Evolutionary conservation across 23 red algal genomes (phyloP).

Genomic region (Pyropia haitanensis): DNA sequence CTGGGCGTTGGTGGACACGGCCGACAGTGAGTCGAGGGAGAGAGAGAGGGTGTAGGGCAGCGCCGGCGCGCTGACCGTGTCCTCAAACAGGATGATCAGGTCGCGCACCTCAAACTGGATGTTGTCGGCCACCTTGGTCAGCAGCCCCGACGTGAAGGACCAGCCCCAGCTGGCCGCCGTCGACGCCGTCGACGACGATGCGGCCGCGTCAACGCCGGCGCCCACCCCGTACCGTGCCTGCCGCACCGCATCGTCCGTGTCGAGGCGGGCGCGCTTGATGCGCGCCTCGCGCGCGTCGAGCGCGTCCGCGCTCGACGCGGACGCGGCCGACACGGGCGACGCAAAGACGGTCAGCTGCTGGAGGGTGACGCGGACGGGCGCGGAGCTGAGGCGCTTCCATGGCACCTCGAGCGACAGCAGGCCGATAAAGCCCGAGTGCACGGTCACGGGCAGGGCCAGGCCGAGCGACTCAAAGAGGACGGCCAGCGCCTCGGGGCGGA

Average conservation of each 20-base stretch:
- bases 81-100: conserved; percentile 68
- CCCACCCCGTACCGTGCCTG: conserved; percentile 42
- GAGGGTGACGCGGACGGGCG: conserved; percentile 50
- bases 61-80: conserved; percentile 25
- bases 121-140: conserved; percentile 67
- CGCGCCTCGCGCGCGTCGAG: conserved; percentile 28
- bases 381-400: conserved; percentile 76
- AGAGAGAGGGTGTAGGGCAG: conserved; percentile 30
- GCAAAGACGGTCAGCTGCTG: conserved; percentile 56
- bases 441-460: conserved; percentile 43
- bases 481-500: conserved; percentile 67
- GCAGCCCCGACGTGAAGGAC: conserved; percentile 46
- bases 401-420: conserved; percentile 62
- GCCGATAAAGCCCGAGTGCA: conserved; percentile 65
- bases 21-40: conserved; percentile 32
- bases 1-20: conserved; percentile 36
- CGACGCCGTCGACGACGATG: not conserved
- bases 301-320: conserved; percentile 27
- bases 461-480: conserved; percentile 75
- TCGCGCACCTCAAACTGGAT: conserved; percentile 74
- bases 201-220: conserved; percentile 1
- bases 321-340: conserved; percentile 27
- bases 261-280: conserved; percentile 51
- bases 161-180: conserved; percentile 14
- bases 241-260: conserved; percentile 70